Percentiles rank a stretch among this genome's conserved stretches.
Conservation (phyloP, 2,329 filamentous ascomycete species). For the Trichoderma simmonsii region DNA sequence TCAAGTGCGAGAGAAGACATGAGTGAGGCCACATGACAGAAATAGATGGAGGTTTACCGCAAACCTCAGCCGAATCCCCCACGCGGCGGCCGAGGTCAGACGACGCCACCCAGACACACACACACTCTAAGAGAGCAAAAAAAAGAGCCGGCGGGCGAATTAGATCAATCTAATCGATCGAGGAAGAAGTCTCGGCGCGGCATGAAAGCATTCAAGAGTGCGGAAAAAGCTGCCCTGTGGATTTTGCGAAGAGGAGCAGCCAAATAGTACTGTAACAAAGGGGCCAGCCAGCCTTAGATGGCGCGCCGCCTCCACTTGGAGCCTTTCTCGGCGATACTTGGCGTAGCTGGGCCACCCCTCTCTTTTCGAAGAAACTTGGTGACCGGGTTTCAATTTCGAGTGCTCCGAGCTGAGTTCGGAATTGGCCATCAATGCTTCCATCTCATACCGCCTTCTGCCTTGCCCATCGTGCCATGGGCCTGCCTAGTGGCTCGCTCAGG, state of each 20-base stretch:
- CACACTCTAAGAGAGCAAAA: not conserved
- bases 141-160: not conserved
- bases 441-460: not conserved
- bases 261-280: not conserved
- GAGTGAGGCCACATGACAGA: not conserved
- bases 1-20: not conserved
- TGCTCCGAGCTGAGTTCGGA: not conserved
- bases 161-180: not conserved
- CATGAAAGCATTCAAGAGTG: not conserved
- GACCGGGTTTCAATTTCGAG: not conserved
- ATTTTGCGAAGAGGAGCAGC: not conserved
- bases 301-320: not conserved
- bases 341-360: too few relatives aligned
- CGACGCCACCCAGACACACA: not conserved
- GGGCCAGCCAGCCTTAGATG: not conserved
- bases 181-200: not conserved
- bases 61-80: not conserved
- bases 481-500: not conserved
- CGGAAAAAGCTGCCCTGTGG: not conserved
- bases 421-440: not conserved
- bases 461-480: not conserved
- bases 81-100: not conserved
- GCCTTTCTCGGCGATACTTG: not conserved
- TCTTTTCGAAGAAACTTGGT: not conserved
- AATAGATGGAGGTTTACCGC: not conserved